Evolutionary conservation across 441 rosid species (phyloP).

Genomic region (Eutrema salsugineum): DNA sequence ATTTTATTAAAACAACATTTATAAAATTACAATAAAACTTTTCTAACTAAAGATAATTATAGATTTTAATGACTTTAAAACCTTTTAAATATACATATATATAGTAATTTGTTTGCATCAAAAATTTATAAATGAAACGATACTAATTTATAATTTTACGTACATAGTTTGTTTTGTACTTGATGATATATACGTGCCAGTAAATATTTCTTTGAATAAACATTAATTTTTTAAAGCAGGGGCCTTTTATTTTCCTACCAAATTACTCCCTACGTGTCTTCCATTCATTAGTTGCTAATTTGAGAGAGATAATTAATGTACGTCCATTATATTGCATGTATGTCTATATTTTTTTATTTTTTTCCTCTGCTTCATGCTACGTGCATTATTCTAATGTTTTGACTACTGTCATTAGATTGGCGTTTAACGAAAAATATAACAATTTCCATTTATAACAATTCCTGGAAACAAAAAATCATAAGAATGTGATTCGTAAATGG

Average conservation of each 20-base stretch:
- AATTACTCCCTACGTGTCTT: conserved; percentile 11
- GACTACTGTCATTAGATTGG: conserved; percentile 8
- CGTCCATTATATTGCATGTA: conserved; percentile 29
- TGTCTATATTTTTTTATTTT: conserved; percentile 15
- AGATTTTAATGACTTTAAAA: too few species aligned
- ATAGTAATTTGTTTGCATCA: too few species aligned
- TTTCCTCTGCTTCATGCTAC: conserved; percentile 9
- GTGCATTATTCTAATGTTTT: conserved; percentile 14
- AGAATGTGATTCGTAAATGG: neutral
- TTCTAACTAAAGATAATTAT: too few species aligned
- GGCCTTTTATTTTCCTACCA: conserved; percentile 23
- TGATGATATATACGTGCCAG: too few species aligned
- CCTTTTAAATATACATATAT: too few species aligned
- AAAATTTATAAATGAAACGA: too few species aligned
- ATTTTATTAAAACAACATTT: neutral
- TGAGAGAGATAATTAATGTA: conserved; percentile 10
- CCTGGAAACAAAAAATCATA: neutral
- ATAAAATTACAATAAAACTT: too few species aligned
- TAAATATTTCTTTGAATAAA: too few species aligned
- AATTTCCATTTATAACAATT: neutral
- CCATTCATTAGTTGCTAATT: conserved; percentile 16
- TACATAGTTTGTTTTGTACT: too few species aligned
- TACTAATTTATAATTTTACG: too few species aligned
- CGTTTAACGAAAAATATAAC: neutral
- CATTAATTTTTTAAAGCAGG: neutral